Evolutionary conservation across 2,329 filamentous ascomycete genomes (phyloP).

Genomic region (Paraconiothyrium sp.): DNA sequence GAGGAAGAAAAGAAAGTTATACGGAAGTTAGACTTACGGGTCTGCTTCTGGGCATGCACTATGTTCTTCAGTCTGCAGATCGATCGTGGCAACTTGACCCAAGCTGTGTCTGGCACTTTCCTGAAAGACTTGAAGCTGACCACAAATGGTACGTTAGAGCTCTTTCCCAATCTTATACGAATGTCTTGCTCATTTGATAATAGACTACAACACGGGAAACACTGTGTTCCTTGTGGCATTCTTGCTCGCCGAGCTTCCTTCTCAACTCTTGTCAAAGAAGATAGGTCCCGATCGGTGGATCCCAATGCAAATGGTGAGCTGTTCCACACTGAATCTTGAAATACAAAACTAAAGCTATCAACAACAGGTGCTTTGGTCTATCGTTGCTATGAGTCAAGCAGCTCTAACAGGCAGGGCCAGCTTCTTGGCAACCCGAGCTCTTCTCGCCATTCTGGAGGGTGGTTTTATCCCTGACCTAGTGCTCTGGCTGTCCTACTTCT

Average conservation of each 20-base stretch:
- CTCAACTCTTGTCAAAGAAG: conserved; percentile 53
- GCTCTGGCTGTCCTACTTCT: conserved; percentile 76
- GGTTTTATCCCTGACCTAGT: conserved; percentile 67
- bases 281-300: conserved; percentile 51
- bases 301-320: conserved; percentile 44
- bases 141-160: conserved; percentile 3
- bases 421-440: conserved; percentile 37
- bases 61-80: conserved; percentile 20
- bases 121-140: conserved; percentile 7
- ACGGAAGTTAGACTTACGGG: conserved; percentile 12
- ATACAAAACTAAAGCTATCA: background rate
- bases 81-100: conserved; percentile 14
- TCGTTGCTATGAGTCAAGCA: conserved; percentile 20
- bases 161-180: background rate
- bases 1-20: conserved; percentile 52
- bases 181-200: conserved; percentile 11
- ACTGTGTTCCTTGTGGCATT: conserved; percentile 79
- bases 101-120: conserved; percentile 6
- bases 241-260: conserved; percentile 61
- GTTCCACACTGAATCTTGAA: background rate
- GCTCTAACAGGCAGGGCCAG: conserved; percentile 17
- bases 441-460: conserved; percentile 63
- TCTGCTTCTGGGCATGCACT: conserved; percentile 18
- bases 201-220: conserved; percentile 32
- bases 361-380: conserved; percentile 16